A percentile compares a stretch with the other conserved stretches of the same genome.
Conservation (phyloP, 805 yeast genomes). For the Sugiyamaella qingdaonensis region DNA sequence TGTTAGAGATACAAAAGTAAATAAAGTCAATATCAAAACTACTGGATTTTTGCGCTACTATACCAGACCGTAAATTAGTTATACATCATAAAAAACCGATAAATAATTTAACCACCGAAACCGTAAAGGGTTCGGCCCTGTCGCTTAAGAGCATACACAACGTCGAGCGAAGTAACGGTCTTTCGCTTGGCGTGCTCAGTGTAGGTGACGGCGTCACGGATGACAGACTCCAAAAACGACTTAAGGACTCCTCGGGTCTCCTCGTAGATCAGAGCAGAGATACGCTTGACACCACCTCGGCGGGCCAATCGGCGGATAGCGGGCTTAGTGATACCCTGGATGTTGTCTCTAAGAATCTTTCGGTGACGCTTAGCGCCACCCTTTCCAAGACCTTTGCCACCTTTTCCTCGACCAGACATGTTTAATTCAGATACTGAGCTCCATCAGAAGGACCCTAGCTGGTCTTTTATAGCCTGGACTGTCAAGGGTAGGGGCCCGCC, state of each 20-base stretch:
- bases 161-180: conserved; percentile 98
- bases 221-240: conserved; percentile 93
- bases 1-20: too few species aligned
- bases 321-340: conserved; percentile 99
- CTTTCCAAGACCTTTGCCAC: conserved; percentile 99
- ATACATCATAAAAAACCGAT: conserved; percentile 1
- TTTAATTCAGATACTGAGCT: conserved; percentile 1
- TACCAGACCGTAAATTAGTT: neutral
- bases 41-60: too few species aligned
- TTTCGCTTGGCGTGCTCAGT: conserved; percentile 99
- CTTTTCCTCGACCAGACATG: conserved; percentile 78
- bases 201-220: conserved; percentile 98
- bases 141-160: conserved; percentile 98
- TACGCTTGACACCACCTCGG: conserved; percentile 99
- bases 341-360: conserved; percentile 98
- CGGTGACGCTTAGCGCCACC: conserved; percentile 99
- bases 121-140: conserved; percentile 99
- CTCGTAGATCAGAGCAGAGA: conserved; percentile 97
- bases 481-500: too few species aligned
- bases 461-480: neutral
- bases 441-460: neutral
- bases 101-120: conserved; percentile 87
- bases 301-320: conserved; percentile 99
- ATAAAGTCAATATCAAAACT: too few species aligned
- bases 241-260: conserved; percentile 97